phyloP scores from a whole-genome alignment of 2,329 filamentous ascomycete species.

The Diaporthe humulicola region DNA sequence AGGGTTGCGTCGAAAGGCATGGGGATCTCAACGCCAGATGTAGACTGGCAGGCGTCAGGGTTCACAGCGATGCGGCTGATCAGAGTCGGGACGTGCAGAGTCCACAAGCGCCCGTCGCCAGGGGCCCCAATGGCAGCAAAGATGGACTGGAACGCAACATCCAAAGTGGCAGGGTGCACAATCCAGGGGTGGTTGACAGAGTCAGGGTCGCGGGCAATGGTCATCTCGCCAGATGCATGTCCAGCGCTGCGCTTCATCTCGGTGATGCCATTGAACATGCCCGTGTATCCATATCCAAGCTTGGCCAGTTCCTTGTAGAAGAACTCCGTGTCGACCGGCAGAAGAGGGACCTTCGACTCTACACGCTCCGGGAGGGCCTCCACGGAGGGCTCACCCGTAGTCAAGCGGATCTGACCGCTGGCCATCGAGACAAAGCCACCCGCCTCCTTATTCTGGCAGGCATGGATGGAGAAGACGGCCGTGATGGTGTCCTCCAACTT shows the following conservation, averaged over 20 bases:
- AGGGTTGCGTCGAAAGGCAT: conserved; percentile 12
- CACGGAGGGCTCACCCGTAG: neutral
- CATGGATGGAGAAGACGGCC: conserved; percentile 13
- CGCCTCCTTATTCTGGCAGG: neutral
- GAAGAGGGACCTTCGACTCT: conserved; percentile 9
- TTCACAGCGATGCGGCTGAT: conserved; percentile 27
- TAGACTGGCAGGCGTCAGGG: conserved; percentile 16
- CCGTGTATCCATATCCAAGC: conserved; percentile 37
- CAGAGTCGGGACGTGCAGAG: conserved; percentile 29
- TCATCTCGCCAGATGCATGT: neutral
- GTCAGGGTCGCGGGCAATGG: neutral
- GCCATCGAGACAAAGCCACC: conserved; percentile 16
- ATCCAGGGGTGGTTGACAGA: neutral
- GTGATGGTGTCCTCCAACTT: neutral
- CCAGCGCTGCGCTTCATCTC: conserved; percentile 13
- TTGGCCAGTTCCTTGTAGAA: conserved; percentile 36
- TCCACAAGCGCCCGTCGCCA: conserved; percentile 13
- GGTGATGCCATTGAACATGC: conserved; percentile 28
- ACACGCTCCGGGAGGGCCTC: neutral
- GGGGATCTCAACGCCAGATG: neutral
- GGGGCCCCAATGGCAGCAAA: conserved; percentile 28
- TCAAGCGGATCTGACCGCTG: conserved; percentile 5
- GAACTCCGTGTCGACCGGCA: conserved; percentile 28
- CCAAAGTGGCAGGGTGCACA: conserved; percentile 33
- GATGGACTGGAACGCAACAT: conserved; percentile 33